A percentile compares a stretch with the other conserved stretches of the same genome.
Conservation (phyloP, 768 basidiomycete species). For the Termitomyces sp. region DNA sequence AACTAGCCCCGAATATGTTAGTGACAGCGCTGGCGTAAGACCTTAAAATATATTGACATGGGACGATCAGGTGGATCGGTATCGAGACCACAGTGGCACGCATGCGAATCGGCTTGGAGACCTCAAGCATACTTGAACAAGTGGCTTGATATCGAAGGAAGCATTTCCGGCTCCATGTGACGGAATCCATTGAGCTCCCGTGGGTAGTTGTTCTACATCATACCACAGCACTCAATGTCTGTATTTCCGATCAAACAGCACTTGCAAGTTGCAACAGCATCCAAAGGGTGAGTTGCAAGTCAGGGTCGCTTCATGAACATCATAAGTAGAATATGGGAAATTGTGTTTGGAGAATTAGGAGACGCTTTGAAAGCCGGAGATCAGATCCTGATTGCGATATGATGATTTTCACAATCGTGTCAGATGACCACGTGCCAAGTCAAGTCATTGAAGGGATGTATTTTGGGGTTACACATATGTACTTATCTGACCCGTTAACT, state of each 20-base stretch:
- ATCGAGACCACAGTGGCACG: background rate
- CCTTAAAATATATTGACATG: background rate
- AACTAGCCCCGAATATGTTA: background rate
- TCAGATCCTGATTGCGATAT: slow-evolving; percentile 4
- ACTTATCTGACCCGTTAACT: slow-evolving; percentile 5
- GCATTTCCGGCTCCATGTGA: background rate
- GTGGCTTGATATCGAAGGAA: background rate
- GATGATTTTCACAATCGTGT: background rate
- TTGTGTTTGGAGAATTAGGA: background rate
- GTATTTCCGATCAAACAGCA: slow-evolving; percentile 3
- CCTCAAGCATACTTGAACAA: background rate
- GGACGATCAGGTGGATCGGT: background rate
- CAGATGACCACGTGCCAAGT: background rate
- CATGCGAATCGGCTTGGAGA: background rate
- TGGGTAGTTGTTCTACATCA: background rate
- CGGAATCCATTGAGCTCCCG: background rate
- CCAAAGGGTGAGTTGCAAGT: background rate
- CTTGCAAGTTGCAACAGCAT: background rate
- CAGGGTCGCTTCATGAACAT: background rate
- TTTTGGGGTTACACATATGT: background rate
- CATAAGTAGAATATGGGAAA: slow-evolving; percentile 1
- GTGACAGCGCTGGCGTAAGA: background rate
- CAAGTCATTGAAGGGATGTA: background rate
- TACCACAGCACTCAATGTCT: background rate
- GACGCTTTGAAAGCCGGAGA: slow-evolving; percentile 5